A percentile compares a stretch with the other conserved stretches of the same genome.
Conservation (phyloP, 495 filamentous ascomycete species). For the Saxophila tyrrhenica region DNA sequence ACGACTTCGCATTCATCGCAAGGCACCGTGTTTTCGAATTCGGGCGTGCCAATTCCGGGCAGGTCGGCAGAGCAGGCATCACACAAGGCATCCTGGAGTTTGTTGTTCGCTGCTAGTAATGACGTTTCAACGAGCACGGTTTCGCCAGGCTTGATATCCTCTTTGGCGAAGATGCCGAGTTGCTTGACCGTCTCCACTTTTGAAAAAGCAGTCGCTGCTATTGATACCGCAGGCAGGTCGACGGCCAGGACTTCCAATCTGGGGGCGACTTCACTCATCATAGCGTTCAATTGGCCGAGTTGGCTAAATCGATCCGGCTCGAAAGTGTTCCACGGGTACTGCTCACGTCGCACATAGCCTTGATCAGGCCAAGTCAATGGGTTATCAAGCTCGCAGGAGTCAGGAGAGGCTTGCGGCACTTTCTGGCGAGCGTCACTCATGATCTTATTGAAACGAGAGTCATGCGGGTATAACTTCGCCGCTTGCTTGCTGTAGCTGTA, state of each 20-base stretch:
- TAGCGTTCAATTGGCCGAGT: constrained; percentile 53
- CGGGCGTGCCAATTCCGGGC: constrained; percentile 37
- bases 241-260: constrained; percentile 61
- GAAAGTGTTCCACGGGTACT: constrained; percentile 88
- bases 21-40: constrained; percentile 24
- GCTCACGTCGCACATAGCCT: constrained; percentile 68
- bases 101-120: constrained; percentile 70
- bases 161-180: constrained; percentile 77
- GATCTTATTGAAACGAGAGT: neutral
- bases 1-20: constrained; percentile 73
- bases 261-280: constrained; percentile 54
- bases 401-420: neutral
- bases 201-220: constrained; percentile 20
- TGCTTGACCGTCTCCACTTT: constrained; percentile 46
- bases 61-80: constrained; percentile 73
- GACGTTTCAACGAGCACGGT: constrained; percentile 68
- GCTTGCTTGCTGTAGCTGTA: neutral
- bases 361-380: constrained; percentile 43
- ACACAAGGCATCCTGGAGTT: constrained; percentile 67
- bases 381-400: constrained; percentile 9
- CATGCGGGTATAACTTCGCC: neutral
- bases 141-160: constrained; percentile 66
- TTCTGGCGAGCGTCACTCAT: neutral
- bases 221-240: constrained; percentile 53
- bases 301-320: constrained; percentile 74